Percentiles rank a stretch among this genome's conserved stretches.
These are phyloP conservation scores for Phytophthora cryptogea DNA, from an alignment of 352 stramenopile genomes.

Conservation along the genomic window DNA sequence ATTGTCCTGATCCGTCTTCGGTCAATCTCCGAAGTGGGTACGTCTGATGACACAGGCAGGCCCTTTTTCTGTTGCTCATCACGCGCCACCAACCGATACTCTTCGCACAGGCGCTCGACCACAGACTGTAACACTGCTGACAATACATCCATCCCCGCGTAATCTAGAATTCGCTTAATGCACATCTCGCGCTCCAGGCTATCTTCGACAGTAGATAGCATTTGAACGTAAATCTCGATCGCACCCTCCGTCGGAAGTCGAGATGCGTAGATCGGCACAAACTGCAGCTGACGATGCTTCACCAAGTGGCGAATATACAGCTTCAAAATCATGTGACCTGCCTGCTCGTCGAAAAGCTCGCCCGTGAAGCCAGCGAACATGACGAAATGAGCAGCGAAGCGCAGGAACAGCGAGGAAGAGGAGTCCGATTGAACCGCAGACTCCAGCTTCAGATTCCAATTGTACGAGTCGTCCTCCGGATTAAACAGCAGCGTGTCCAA, in stretches of 20 bases:
- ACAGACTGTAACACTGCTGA: slow-evolving; percentile 63
- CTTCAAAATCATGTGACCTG: slow-evolving; percentile 82
- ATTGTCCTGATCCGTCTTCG: slow-evolving; percentile 66
- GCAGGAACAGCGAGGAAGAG: slow-evolving; percentile 62
- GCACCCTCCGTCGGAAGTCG: slow-evolving; percentile 60
- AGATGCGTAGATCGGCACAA: slow-evolving; percentile 77
- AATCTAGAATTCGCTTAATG: slow-evolving; percentile 69
- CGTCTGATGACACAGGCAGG: slow-evolving; percentile 21
- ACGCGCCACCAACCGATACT: slow-evolving; percentile 33
- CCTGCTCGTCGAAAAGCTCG: slow-evolving; percentile 63
- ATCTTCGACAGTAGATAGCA: slow-evolving; percentile 65
- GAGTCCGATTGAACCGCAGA: slow-evolving; percentile 45
- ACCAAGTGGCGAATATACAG: slow-evolving; percentile 84
- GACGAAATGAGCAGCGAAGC: slow-evolving; percentile 83
- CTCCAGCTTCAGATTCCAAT: slow-evolving; percentile 71
- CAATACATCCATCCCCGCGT: slow-evolving; percentile 65
- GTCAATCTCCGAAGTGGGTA: slow-evolving; percentile 49
- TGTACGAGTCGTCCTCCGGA: slow-evolving; percentile 49
- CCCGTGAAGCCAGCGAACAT: slow-evolving; percentile 74
- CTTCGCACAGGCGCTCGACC: slow-evolving; percentile 52
- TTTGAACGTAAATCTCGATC: slow-evolving; percentile 77
- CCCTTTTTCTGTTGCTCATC: slow-evolving; percentile 37
- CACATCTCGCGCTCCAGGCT: slow-evolving; percentile 68
- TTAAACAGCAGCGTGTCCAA: slow-evolving; percentile 60
- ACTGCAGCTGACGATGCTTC: slow-evolving; percentile 75